Conservation (phyloP, 805 yeast genomes). For the Ogataea pini region DNA sequence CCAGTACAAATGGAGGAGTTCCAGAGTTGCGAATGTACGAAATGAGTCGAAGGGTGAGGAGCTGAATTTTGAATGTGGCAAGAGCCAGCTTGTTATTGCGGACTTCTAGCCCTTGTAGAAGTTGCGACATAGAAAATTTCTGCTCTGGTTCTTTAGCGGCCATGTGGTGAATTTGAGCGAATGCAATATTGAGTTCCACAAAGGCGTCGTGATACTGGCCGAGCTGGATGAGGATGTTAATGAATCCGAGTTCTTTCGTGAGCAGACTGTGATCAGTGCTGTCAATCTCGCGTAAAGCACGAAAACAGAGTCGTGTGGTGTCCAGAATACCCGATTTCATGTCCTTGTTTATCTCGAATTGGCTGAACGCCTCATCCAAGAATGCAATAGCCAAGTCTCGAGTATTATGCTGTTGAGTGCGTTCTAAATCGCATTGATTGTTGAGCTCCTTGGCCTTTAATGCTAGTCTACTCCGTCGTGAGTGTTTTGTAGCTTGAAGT, state of each 20-base stretch:
- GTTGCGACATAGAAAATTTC: not conserved
- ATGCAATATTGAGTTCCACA: not conserved
- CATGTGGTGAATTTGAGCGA: not conserved
- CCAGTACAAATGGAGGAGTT: not conserved
- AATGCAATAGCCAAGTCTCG: conserved; percentile 14
- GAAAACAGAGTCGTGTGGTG: conserved; percentile 15
- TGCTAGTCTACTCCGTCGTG: conserved; percentile 4
- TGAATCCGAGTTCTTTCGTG: conserved; percentile 9
- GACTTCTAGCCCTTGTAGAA: conserved; percentile 10
- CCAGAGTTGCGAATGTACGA: not conserved
- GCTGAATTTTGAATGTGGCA: not conserved
- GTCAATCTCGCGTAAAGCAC: conserved; percentile 8
- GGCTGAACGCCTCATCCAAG: conserved; percentile 11
- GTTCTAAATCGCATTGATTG: conserved; percentile 2
- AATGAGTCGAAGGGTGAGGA: conserved; percentile 1
- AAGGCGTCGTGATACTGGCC: conserved; percentile 3
- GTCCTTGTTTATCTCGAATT: not conserved
- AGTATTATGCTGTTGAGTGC: conserved; percentile 3
- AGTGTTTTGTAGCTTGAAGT: not conserved
- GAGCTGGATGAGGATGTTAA: not conserved
- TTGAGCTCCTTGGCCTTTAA: conserved; percentile 13
- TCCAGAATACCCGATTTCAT: conserved; percentile 6
- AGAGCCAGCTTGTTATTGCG: conserved; percentile 4
- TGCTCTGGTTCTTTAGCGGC: not conserved
- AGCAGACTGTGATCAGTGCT: not conserved